A percentile compares a stretch with the other conserved stretches of the same genome.
Conservation (phyloP, 192 early-diverging fungal species). For the Podila horticola region DNA sequence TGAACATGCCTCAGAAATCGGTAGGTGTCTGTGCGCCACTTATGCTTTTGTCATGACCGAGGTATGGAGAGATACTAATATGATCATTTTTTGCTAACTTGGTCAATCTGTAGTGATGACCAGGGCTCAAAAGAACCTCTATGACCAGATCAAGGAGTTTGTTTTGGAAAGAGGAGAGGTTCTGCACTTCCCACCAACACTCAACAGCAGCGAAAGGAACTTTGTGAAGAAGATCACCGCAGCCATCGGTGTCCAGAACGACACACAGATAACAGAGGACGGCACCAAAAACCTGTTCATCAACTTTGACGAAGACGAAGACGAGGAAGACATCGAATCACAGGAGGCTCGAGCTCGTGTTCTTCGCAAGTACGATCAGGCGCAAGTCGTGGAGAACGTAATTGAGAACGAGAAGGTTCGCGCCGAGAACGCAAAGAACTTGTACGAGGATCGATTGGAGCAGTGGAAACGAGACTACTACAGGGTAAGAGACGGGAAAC, state of each 20-base stretch:
- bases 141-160: slow-evolving; percentile 60
- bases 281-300: slow-evolving; percentile 56
- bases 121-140: slow-evolving; percentile 57
- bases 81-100: neutral
- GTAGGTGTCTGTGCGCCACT: slow-evolving; percentile 5
- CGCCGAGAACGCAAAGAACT: slow-evolving; percentile 69
- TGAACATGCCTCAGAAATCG: slow-evolving; percentile 28
- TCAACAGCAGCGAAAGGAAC: slow-evolving; percentile 56
- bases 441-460: slow-evolving; percentile 82
- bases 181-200: slow-evolving; percentile 56
- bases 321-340: slow-evolving; percentile 55
- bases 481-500: slow-evolving; percentile 52
- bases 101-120: slow-evolving; percentile 55
- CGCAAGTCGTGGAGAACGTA: slow-evolving; percentile 58
- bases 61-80: no score
- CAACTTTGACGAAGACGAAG: slow-evolving; percentile 57
- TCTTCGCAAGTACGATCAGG: slow-evolving; percentile 64
- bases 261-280: slow-evolving; percentile 36
- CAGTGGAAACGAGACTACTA: slow-evolving; percentile 68
- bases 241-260: slow-evolving; percentile 57
- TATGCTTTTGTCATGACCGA: no score
- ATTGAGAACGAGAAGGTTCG: slow-evolving; percentile 58
- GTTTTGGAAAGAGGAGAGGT: slow-evolving; percentile 50
- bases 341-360: slow-evolving; percentile 62
- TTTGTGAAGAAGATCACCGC: slow-evolving; percentile 58